phyloP scores from a whole-genome alignment of 2,329 filamentous ascomycete species.

The Ampelomyces quisqualis region DNA sequence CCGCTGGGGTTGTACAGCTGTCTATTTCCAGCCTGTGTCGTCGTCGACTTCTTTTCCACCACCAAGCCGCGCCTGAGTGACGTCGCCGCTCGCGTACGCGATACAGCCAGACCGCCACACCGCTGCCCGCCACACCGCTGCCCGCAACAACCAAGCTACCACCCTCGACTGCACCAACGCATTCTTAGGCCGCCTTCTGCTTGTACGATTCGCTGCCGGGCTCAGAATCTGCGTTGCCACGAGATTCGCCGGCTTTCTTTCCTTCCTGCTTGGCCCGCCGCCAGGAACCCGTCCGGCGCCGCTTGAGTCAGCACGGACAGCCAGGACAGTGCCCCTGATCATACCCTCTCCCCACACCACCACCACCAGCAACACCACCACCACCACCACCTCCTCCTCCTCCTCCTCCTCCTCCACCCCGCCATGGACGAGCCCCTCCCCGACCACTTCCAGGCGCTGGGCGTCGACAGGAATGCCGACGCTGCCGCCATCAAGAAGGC shows the following conservation, averaged over 20 bases:
- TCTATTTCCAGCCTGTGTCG: slow-evolving; percentile 8
- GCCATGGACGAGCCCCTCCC: slow-evolving; percentile 54
- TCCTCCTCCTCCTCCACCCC: slow-evolving; percentile 38
- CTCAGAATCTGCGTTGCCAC: slow-evolving; percentile 17
- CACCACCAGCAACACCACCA: slow-evolving; percentile 1
- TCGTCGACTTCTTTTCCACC: background rate
- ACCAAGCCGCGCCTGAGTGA: no score
- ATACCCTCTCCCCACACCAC: background rate
- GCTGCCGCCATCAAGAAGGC: slow-evolving; percentile 71
- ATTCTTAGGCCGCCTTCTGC: slow-evolving; percentile 3
- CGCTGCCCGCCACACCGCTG: no score
- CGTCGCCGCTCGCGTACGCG: no score
- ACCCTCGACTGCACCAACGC: background rate
- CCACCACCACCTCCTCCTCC: slow-evolving; percentile 18
- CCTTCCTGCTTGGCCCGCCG: slow-evolving; percentile 4
- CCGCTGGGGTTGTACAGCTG: background rate
- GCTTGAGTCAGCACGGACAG: slow-evolving; percentile 19
- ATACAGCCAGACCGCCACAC: slow-evolving; percentile 11
- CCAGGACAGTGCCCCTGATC: slow-evolving; percentile 5
- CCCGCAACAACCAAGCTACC: background rate
- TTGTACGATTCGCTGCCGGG: slow-evolving; percentile 3
- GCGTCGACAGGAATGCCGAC: slow-evolving; percentile 71
- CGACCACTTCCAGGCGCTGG: slow-evolving; percentile 79
- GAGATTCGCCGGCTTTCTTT: slow-evolving; percentile 21
- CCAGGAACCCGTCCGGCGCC: slow-evolving; percentile 7